phyloP scores from a whole-genome alignment of 371 early-diverging fungal genomes.

The Enterocytospora artemiae region DNA sequence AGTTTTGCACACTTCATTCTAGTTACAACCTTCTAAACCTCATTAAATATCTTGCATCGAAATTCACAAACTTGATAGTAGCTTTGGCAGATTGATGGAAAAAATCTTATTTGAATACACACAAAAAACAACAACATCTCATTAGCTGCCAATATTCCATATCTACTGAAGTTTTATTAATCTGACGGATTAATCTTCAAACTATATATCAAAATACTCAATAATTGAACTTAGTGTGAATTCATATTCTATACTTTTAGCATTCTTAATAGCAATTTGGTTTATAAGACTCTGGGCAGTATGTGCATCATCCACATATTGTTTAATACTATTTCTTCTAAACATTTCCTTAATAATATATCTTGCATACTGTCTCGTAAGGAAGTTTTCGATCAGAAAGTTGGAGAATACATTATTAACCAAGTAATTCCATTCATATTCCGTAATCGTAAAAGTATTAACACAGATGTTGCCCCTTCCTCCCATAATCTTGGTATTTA shows the following conservation, averaged over 20 bases:
- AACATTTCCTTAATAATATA: background rate
- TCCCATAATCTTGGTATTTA: background rate
- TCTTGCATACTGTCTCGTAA: constrained; percentile 14
- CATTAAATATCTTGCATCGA: too few relatives aligned
- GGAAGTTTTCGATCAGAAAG: constrained; percentile 13
- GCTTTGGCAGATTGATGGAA: too few relatives aligned
- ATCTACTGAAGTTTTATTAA: too few relatives aligned
- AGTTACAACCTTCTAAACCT: too few relatives aligned
- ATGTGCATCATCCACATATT: background rate
- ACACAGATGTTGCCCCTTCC: too few relatives aligned
- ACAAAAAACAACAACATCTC: too few relatives aligned
- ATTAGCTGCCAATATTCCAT: too few relatives aligned
- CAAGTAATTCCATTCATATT: constrained; percentile 9
- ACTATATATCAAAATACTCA: background rate
- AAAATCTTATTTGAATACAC: too few relatives aligned
- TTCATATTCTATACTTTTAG: constrained; percentile 19
- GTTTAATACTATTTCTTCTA: background rate
- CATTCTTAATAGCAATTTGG: constrained; percentile 10
- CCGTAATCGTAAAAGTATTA: too few relatives aligned
- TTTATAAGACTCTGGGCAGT: background rate
- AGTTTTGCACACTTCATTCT: too few relatives aligned
- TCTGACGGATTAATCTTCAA: too few relatives aligned
- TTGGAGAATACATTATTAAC: constrained; percentile 13
- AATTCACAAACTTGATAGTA: too few relatives aligned
- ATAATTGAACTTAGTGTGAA: background rate